Evolutionary conservation across 495 filamentous ascomycete species (phyloP).

Genomic region (Xylaria telfairii): DNA sequence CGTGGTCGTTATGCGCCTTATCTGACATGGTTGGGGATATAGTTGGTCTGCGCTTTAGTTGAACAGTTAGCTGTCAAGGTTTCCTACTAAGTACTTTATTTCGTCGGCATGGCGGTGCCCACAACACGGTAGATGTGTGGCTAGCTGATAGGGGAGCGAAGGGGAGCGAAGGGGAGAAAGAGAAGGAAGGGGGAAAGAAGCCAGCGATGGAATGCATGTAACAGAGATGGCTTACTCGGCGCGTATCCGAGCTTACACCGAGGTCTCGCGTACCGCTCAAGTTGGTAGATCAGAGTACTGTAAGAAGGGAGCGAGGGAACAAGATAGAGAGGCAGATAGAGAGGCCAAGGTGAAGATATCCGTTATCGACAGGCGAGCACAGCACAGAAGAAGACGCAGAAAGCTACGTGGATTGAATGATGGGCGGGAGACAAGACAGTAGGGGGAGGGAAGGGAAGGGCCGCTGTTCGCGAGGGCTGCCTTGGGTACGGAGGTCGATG

Average conservation of each 20-base stretch:
- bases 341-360: no score
- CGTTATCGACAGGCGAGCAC: no score
- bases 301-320: no score
- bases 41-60: constrained; percentile 8
- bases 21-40: constrained; percentile 35
- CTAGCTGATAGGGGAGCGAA: no score
- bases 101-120: background rate
- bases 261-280: background rate
- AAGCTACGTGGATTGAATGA: no score
- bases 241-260: background rate
- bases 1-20: constrained; percentile 34
- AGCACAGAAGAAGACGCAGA: no score
- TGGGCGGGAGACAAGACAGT: no score
- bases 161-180: background rate
- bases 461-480: no score
- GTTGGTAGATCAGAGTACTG: background rate
- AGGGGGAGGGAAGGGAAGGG: no score
- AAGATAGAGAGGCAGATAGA: no score
- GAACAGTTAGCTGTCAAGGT: background rate
- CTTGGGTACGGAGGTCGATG: no score
- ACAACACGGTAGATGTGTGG: background rate
- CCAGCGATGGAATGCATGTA: background rate
- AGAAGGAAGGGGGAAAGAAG: background rate
- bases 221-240: background rate
- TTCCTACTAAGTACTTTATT: background rate